phyloP scores from a whole-genome alignment of 1,139 yeast genomes.

The Lodderomyces margitis region DNA sequence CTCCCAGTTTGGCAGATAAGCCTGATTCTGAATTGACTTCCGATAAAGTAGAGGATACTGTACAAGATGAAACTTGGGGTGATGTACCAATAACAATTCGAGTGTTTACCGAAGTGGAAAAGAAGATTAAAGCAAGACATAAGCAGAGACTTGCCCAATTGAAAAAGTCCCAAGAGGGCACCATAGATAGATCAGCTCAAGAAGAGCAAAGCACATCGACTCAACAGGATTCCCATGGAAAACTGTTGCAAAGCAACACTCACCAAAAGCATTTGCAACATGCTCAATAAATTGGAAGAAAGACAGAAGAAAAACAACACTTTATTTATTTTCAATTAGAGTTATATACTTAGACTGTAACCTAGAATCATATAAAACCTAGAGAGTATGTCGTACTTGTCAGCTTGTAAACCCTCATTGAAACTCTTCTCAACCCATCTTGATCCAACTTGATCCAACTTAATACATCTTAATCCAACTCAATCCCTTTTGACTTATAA shows the following conservation, averaged over 20 bases:
- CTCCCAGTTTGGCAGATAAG: slow-evolving; percentile 21
- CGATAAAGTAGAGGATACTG: slow-evolving; percentile 16
- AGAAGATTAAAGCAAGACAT: slow-evolving; percentile 43
- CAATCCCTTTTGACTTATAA: slow-evolving; percentile 56
- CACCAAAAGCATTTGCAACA: slow-evolving; percentile 1
- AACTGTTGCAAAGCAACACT: not conserved
- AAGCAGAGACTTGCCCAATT: not conserved
- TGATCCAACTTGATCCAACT: too few relatives aligned
- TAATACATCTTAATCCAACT: slow-evolving; percentile 34
- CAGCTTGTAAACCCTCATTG: too few relatives aligned
- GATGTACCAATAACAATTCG: slow-evolving; percentile 73
- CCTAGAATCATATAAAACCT: too few relatives aligned
- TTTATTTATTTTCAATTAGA: slow-evolving; percentile 1
- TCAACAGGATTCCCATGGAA: not conserved
- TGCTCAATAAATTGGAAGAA: not conserved
- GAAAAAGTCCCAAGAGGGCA: not conserved
- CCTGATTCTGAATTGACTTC: slow-evolving; percentile 25
- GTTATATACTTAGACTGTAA: not conserved
- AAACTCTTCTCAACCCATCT: too few relatives aligned
- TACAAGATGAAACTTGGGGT: slow-evolving; percentile 51
- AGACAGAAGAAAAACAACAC: too few relatives aligned
- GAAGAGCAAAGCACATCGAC: not conserved
- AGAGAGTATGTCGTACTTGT: too few relatives aligned
- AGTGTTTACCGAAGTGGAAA: slow-evolving; percentile 83
- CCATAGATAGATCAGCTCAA: not conserved